A percentile compares a stretch with the other conserved stretches of the same genome.
Conservation (phyloP, 2,329 filamentous ascomycete genomes). For the Daldinia sp. region DNA sequence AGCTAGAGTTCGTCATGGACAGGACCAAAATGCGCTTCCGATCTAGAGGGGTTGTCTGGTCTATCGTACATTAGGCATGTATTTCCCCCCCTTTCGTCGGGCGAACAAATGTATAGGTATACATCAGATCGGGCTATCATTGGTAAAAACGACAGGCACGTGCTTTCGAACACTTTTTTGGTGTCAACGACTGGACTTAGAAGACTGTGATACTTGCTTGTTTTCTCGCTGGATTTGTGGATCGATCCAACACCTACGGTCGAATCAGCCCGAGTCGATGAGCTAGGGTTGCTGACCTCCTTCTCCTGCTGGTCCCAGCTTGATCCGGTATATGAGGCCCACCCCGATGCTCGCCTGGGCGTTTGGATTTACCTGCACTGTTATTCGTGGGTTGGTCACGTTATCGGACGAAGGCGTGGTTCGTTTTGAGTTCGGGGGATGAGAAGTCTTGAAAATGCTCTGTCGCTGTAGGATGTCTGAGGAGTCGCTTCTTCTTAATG, state of each 20-base stretch:
- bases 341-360: neutral
- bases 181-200: slow-evolving; percentile 1
- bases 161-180: slow-evolving; percentile 10
- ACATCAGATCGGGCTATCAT: slow-evolving; percentile 6
- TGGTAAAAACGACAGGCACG: slow-evolving; percentile 31
- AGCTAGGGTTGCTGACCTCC: slow-evolving; percentile 5
- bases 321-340: slow-evolving; percentile 26
- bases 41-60: neutral
- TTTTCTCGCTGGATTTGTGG: too few species aligned
- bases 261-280: slow-evolving; percentile 16
- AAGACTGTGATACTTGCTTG: too few species aligned
- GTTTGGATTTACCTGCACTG: slow-evolving; percentile 3
- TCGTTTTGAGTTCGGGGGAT: neutral
- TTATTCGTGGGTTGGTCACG: slow-evolving; percentile 22
- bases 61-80: too few species aligned
- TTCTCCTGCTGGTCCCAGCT: slow-evolving; percentile 13
- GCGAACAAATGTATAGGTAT: too few species aligned
- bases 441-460: neutral
- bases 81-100: too few species aligned
- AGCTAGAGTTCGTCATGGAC: neutral
- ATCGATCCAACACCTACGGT: slow-evolving; percentile 12
- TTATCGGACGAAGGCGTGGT: neutral
- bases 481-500: neutral
- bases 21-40: neutral
- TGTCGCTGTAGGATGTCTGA: neutral